Evolutionary conservation across 345 rosid species (phyloP).

Genomic region (Euphorbia tirucalli): DNA sequence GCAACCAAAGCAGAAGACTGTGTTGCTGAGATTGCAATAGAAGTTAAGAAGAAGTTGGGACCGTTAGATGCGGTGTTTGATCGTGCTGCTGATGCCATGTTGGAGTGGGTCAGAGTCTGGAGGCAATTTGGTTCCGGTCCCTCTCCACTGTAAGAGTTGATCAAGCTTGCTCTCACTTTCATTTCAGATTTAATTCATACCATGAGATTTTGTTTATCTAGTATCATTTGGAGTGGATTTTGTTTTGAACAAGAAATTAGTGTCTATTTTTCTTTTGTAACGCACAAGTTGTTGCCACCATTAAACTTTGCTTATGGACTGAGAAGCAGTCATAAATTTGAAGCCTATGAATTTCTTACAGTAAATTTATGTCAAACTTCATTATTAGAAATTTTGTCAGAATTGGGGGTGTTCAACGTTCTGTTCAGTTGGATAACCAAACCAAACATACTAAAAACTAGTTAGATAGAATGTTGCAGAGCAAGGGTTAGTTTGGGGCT

Average conservation of each 20-base stretch:
- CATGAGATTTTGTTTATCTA: neutral
- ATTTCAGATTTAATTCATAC: neutral
- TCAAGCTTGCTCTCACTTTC: neutral
- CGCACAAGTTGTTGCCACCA: neutral
- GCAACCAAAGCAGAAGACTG: conserved; percentile 66
- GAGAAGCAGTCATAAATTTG: too few species aligned
- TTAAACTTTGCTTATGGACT: too few species aligned
- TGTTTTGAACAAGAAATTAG: too few species aligned
- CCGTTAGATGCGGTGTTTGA: conserved; percentile 52
- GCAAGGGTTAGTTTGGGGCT: too few species aligned
- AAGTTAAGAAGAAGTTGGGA: conserved; percentile 66
- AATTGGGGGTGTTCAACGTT: too few species aligned
- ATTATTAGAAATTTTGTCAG: too few species aligned
- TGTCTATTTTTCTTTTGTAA: neutral
- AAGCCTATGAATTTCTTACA: too few species aligned
- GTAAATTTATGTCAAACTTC: too few species aligned
- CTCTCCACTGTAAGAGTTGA: conserved; percentile 3
- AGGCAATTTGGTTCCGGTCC: conserved; percentile 47
- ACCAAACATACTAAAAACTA: too few species aligned
- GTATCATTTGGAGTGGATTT: neutral
- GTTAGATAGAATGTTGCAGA: too few species aligned
- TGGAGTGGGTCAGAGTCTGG: conserved; percentile 77
- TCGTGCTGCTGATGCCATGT: conserved; percentile 65
- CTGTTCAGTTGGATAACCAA: too few species aligned
- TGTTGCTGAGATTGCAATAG: conserved; percentile 59